Conservation (phyloP, 108 stramenopile genomes). For the Chaetoceros muelleri region DNA sequence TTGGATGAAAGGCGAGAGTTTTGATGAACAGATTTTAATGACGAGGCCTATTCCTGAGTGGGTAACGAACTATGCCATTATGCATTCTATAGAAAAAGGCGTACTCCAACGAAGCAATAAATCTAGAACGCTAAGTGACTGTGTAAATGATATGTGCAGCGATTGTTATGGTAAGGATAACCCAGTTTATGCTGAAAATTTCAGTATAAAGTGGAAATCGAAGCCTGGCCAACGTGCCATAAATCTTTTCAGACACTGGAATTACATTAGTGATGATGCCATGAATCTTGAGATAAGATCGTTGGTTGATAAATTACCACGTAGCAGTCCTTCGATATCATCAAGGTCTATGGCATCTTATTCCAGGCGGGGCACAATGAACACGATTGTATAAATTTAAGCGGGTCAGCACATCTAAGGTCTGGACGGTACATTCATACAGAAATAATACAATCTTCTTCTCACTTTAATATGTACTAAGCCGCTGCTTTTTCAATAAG, state of each 20-base stretch:
- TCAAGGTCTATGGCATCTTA: neutral
- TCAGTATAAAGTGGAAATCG: slow-evolving; percentile 5
- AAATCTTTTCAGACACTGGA: slow-evolving; percentile 11
- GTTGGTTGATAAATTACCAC: neutral
- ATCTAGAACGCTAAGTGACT: slow-evolving; percentile 3
- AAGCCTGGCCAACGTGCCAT: slow-evolving; percentile 2
- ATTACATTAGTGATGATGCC: slow-evolving; percentile 7
- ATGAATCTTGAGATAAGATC: neutral
- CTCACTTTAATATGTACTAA: neutral
- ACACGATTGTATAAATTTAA: neutral
- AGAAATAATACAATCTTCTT: too few species aligned
- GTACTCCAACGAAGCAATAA: slow-evolving; percentile 4
- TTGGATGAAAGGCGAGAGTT: slow-evolving; percentile 11
- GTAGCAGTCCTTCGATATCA: neutral
- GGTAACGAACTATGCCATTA: slow-evolving; percentile 7
- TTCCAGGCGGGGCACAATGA: neutral
- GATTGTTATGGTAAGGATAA: slow-evolving; percentile 1
- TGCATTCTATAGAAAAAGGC: slow-evolving; percentile 4
- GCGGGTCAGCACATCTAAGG: too few species aligned
- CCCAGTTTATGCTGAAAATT: slow-evolving; percentile 6
- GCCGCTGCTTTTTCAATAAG: slow-evolving; percentile 50
- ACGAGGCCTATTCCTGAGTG: slow-evolving; percentile 8
- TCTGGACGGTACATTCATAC: too few species aligned
- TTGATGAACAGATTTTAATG: neutral
- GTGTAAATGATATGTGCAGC: slow-evolving; percentile 11